Conservation (phyloP, 2,329 filamentous ascomycete genomes). For the Cladosporium colombiae region DNA sequence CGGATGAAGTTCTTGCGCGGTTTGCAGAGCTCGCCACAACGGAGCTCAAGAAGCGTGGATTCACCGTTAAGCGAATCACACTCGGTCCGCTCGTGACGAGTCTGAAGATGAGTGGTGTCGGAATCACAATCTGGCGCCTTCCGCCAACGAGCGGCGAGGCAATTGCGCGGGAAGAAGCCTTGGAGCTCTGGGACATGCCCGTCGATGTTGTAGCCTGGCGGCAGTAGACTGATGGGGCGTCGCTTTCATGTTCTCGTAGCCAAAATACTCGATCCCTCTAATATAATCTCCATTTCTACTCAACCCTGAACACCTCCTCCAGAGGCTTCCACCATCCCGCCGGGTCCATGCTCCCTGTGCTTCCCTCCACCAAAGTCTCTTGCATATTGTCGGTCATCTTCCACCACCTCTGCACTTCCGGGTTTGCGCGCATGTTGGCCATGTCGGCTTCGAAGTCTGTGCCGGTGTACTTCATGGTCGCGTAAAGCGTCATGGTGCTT, state of each 20-base stretch:
- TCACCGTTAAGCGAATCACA: constrained; percentile 37
- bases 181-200: constrained; percentile 39
- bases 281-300: constrained; percentile 36
- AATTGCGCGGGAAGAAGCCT: constrained; percentile 31
- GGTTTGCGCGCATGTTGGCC: constrained; percentile 71
- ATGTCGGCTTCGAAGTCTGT: constrained; percentile 72
- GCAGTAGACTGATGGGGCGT: constrained; percentile 28
- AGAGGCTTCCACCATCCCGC: constrained; percentile 66
- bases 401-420: constrained; percentile 78
- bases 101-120: constrained; percentile 42
- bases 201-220: constrained; percentile 41
- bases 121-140: constrained; percentile 41
- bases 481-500: constrained; percentile 65
- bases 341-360: constrained; percentile 59
- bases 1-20: constrained; percentile 38
- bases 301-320: constrained; percentile 68
- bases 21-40: constrained; percentile 38
- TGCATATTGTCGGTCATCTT: constrained; percentile 76
- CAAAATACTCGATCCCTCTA: neutral
- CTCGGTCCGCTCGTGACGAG: constrained; percentile 40
- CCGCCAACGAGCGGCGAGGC: constrained; percentile 35
- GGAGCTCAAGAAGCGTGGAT: constrained; percentile 35
- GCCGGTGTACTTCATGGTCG: constrained; percentile 77
- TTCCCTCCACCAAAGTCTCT: constrained; percentile 59
- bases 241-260: neutral